Conservation (phyloP, 2,329 filamentous ascomycete species). For the Zasmidium citrigriseum region DNA sequence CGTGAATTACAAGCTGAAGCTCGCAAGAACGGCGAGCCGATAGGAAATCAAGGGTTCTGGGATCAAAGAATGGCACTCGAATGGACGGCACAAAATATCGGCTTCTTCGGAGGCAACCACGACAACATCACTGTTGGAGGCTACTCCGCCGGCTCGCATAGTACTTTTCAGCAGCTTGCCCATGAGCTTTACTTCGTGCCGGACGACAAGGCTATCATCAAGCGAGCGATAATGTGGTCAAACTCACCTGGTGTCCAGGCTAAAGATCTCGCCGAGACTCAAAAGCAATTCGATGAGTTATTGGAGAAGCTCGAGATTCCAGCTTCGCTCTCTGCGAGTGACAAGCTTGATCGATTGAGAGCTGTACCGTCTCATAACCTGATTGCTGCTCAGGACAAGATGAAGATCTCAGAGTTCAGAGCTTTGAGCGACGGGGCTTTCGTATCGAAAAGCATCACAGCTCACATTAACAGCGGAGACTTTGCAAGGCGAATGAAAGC, state of each 20-base stretch:
- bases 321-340: constrained; percentile 35
- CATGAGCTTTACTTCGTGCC: constrained; percentile 55
- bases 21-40: constrained; percentile 37
- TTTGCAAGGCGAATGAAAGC: constrained; percentile 49
- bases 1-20: constrained; percentile 49
- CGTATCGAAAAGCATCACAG: constrained; percentile 46
- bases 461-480: constrained; percentile 49
- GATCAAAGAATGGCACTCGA: constrained; percentile 58
- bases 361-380: constrained; percentile 41
- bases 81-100: constrained; percentile 55
- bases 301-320: constrained; percentile 49
- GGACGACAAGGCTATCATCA: constrained; percentile 49
- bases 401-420: constrained; percentile 57
- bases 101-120: constrained; percentile 52
- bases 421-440: constrained; percentile 54
- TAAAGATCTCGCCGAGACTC: constrained; percentile 48
- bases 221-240: constrained; percentile 55
- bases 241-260: constrained; percentile 58
- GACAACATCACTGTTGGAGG: constrained; percentile 55
- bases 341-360: constrained; percentile 52
- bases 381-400: constrained; percentile 43
- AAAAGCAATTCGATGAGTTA: constrained; percentile 56
- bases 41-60: constrained; percentile 59
- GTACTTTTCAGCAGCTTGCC: constrained; percentile 58
- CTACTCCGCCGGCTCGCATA: constrained; percentile 60